Percentiles rank a stretch among this genome's conserved stretches.
These are phyloP conservation scores for Suhomyces sp. DNA, from an alignment of 805 yeast genomes.

Conservation along the genomic window DNA sequence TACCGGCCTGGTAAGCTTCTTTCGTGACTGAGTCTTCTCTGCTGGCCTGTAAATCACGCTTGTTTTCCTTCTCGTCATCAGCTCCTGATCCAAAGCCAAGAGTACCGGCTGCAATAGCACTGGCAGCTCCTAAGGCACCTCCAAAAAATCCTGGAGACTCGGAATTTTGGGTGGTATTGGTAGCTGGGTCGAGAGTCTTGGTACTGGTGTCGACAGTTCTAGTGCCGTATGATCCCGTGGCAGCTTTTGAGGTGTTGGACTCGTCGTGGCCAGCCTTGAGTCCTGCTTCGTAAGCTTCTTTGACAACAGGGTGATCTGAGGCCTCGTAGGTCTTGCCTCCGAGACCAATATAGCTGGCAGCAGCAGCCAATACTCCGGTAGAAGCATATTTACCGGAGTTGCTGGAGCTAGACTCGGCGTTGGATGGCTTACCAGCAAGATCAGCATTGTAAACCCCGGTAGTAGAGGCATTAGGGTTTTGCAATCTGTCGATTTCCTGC, in stretches of 20 bases:
- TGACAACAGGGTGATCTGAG: constrained; percentile 4
- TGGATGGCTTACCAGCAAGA: neutral
- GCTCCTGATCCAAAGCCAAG: constrained; percentile 2
- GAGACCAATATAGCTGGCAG: constrained; percentile 11
- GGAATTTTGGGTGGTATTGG: neutral
- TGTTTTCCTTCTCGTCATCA: neutral
- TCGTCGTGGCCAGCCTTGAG: neutral
- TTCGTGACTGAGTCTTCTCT: constrained; percentile 3
- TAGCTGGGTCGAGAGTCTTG: neutral
- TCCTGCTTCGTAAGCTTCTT: constrained; percentile 15
- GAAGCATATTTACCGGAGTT: constrained; percentile 5
- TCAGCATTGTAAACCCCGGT: constrained; percentile 7
- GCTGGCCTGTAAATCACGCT: neutral
- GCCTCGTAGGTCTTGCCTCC: constrained; percentile 5
- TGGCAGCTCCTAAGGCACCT: constrained; percentile 14
- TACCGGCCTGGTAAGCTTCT: constrained; percentile 10
- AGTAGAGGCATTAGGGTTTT: constrained; percentile 6
- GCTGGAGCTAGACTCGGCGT: neutral
- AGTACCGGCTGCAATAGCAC: constrained; percentile 10
- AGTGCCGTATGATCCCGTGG: neutral
- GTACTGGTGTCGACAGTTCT: neutral
- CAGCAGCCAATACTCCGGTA: constrained; percentile 13
- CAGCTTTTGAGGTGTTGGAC: neutral
- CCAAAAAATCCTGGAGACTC: constrained; percentile 12
- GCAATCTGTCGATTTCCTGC: constrained; percentile 17